Base-by-base conservation (phyloP, 2,329 filamentous ascomycete genomes). In the Alternaria gansuensis region DNA sequence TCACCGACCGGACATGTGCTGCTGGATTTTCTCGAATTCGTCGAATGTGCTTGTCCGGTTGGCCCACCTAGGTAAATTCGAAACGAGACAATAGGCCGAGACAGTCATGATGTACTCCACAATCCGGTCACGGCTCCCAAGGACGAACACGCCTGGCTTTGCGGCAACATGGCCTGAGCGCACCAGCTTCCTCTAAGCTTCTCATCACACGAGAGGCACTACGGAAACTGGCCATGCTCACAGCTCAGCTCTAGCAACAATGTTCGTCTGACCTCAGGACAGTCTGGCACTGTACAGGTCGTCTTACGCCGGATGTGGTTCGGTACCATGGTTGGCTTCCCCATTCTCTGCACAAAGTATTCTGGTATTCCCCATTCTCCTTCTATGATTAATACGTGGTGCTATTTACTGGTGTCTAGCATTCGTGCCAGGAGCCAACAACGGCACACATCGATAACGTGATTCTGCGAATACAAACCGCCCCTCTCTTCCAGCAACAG, bases 391-490 rank as follows among this genome's bases (percentile, higher is more conserved):
- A 49, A 62, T 60, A 52, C 44, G 52, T 71, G 68, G 66, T 69
- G 63, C 67, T 70, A 34, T 71, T 71, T 67, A 71, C 64, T 64
- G 61, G 64, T 59, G 59, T 65, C 53, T 67, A 70, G 67, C 57
- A 51, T 55, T 53, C 50, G 57, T 59, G 51, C 52, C 36, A 43
- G 56, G 52, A 33, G 40, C 31, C 39, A 29, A 33, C 23, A 11
- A 53, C 33, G 39, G 49, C 58, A 23, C 55, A 41, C 21, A 14
- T 45, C 49, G 49, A 46, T 44, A 43, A 43, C 39, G 56, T 55
- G 51, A 59, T 40, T 24, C 37, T 40, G 33, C 37, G 37, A 24
- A 24, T 24, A 24, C 31, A 46, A 17, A 31, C 49, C 14, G 43
- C 26, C 17, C 41, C 28, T 23, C n/a, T 40, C 33, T 40, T n/a